These are phyloP conservation scores for Barnettozyma sp. DNA, from an alignment of 805 yeast genomes.

Conservation along the genomic window DNA sequence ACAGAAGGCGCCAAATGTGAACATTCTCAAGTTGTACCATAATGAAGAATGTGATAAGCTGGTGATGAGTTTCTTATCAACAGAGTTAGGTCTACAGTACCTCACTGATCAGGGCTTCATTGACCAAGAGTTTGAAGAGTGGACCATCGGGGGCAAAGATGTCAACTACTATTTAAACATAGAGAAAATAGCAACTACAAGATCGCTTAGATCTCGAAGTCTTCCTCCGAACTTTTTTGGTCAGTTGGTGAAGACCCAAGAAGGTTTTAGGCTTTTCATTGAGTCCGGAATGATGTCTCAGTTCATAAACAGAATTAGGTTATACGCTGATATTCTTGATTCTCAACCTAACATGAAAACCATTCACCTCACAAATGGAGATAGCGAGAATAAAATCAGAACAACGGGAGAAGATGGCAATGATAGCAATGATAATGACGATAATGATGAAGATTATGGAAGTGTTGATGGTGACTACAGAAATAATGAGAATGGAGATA, in stretches of 20 bases:
- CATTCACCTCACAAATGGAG: too few species aligned
- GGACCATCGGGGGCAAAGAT: slow-evolving; percentile 46
- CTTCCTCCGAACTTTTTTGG: slow-evolving; percentile 71
- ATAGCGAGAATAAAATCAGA: too few species aligned
- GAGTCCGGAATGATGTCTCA: slow-evolving; percentile 40
- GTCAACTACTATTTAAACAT: slow-evolving; percentile 41
- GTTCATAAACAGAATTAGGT: slow-evolving; percentile 31
- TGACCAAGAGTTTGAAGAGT: slow-evolving; percentile 55
- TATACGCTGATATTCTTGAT: slow-evolving; percentile 25
- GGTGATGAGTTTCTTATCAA: slow-evolving; percentile 55
- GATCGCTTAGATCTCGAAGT: slow-evolving; percentile 13
- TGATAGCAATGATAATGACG: too few species aligned
- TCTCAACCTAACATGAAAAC: too few species aligned
- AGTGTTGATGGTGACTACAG: slow-evolving; percentile 27
- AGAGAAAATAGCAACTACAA: slow-evolving; percentile 33
- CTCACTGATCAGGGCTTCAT: slow-evolving; percentile 53
- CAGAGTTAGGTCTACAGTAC: slow-evolving; percentile 63
- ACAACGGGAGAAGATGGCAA: too few species aligned
- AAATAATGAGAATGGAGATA: too few species aligned
- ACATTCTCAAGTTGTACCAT: slow-evolving; percentile 15
- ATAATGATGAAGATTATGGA: slow-evolving; percentile 22
- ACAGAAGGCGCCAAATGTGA: slow-evolving; percentile 46
- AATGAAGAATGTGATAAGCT: slow-evolving; percentile 40
- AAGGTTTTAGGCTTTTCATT: slow-evolving; percentile 61
- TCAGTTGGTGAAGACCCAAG: slow-evolving; percentile 70